Conservation (phyloP, 2,329 filamentous ascomycete species). For the Epichloe bromicola region DNA sequence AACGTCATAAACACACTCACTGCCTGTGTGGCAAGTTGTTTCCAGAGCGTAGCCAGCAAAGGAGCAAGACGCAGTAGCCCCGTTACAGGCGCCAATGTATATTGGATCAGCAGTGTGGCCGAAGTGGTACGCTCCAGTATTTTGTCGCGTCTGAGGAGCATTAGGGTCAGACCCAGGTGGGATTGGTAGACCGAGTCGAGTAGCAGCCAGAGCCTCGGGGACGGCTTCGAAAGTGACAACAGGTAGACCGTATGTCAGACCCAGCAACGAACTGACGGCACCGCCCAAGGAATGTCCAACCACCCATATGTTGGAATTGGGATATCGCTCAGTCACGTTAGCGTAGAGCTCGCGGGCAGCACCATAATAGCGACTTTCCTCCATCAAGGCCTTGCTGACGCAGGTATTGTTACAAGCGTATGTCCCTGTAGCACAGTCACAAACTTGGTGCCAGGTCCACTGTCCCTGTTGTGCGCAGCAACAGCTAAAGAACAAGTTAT, state of each 20-base stretch:
- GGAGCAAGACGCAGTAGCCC: constrained; percentile 76
- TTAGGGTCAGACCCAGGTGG: constrained; percentile 66
- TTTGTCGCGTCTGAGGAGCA: constrained; percentile 54
- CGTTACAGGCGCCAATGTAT: constrained; percentile 87
- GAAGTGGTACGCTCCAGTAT: constrained; percentile 77
- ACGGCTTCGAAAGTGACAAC: constrained; percentile 90
- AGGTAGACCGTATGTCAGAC: constrained; percentile 80
- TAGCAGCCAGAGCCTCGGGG: constrained; percentile 77
- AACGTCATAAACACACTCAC: constrained; percentile 83
- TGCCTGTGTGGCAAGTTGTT: constrained; percentile 79
- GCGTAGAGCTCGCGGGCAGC: constrained; percentile 81
- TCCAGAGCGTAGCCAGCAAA: constrained; percentile 91
- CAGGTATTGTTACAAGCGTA: constrained; percentile 92
- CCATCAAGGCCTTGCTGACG: constrained; percentile 57
- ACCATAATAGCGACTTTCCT: constrained; percentile 85
- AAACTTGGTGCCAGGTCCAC: constrained; percentile 82
- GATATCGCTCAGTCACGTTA: constrained; percentile 84
- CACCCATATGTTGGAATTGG: constrained; percentile 73
- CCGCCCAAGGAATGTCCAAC: constrained; percentile 88
- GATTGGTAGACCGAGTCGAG: constrained; percentile 69
- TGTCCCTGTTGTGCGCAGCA: constrained; percentile 92
- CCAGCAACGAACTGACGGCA: constrained; percentile 75
- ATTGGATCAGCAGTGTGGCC: constrained; percentile 94
- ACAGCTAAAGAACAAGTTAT: constrained; percentile 96
- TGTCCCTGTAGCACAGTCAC: constrained; percentile 76